Evolutionary conservation across 1,284 basidiomycete genomes (phyloP), one percentile per base, ranked within the genome.

Genomic region (Microbotryum saponariae): DNA sequence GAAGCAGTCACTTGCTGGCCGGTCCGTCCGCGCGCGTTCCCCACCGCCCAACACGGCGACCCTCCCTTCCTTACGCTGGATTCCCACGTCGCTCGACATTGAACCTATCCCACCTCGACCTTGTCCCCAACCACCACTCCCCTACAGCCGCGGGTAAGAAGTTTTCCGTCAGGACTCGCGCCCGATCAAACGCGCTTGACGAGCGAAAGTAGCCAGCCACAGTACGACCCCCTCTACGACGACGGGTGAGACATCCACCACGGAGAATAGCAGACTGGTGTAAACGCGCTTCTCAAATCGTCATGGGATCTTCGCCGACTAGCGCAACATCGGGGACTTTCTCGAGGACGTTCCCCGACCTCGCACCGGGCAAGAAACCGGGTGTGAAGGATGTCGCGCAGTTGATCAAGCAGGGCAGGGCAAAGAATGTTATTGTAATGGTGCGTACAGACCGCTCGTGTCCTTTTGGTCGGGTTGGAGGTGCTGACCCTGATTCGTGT

Each of bases 341-440:
- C 14, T 16, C 29, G 10, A 50, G 49, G 20, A 18, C 60, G 14
- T 68, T 66, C 45, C 56, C 58, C 14, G 56, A 61, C 31, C 56
- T 62, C 4, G 10, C 20, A 16, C 12, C n/a, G 4, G 45, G 27
- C 20, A 58, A 56, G 12, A 27, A 8, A 48, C 65, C 70, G 31
- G 52, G 67, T 5, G 58, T 76, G 48, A 54, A 67, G n/a, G 69
- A 73, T 46, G 73, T 74, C 4, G 75, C 76, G 1, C 31, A 65
- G n/a, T 64, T 77, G 20, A 75, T 78, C 60, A 72, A 72, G 62
- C 65, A 67, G 2, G 75, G 74, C 18, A 74, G 73, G 66, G 75
- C 73, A 16, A 75, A 75, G 62, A 78, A 78, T 50, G 73, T 82
- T 20, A 73, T 81, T 54, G 70, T 82, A 29, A 75, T 82, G 46